These are phyloP conservation scores for Epichloe uncinata DNA, from an alignment of 2,329 filamentous ascomycete genomes.

Conservation along the genomic window DNA sequence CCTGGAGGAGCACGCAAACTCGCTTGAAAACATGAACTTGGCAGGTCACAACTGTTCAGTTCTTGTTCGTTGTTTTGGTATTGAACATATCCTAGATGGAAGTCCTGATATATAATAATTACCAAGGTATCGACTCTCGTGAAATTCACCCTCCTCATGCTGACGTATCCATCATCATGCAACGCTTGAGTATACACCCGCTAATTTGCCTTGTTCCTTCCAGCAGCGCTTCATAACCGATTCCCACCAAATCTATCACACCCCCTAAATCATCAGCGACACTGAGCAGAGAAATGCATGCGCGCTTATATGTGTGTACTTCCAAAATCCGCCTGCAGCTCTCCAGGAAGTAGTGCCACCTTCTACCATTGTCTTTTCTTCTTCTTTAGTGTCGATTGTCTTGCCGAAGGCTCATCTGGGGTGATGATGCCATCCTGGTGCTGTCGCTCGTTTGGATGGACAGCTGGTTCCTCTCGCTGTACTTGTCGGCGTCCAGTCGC, in stretches of 20 bases:
- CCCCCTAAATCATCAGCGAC: not conserved
- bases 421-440: not conserved
- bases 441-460: not conserved
- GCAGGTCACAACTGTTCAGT: too few relatives aligned
- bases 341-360: not conserved
- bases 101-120: too few relatives aligned
- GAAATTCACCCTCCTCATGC: too few relatives aligned
- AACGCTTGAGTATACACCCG: not conserved
- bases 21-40: too few relatives aligned
- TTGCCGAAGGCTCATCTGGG: not conserved
- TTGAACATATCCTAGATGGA: too few relatives aligned
- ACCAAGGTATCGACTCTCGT: too few relatives aligned
- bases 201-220: not conserved
- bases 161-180: too few relatives aligned
- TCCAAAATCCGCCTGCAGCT: not conserved
- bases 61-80: too few relatives aligned
- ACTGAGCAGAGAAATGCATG: not conserved
- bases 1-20: too few relatives aligned
- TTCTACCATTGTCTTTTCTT: not conserved
- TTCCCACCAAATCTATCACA: too few relatives aligned
- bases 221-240: not conserved
- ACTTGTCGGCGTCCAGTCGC: constrained; percentile 38
- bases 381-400: not conserved
- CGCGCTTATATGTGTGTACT: not conserved
- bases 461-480: constrained; percentile 10